phyloP scores from a whole-genome alignment of 1,284 basidiomycete species.

The Violaceomyces palustris region DNA sequence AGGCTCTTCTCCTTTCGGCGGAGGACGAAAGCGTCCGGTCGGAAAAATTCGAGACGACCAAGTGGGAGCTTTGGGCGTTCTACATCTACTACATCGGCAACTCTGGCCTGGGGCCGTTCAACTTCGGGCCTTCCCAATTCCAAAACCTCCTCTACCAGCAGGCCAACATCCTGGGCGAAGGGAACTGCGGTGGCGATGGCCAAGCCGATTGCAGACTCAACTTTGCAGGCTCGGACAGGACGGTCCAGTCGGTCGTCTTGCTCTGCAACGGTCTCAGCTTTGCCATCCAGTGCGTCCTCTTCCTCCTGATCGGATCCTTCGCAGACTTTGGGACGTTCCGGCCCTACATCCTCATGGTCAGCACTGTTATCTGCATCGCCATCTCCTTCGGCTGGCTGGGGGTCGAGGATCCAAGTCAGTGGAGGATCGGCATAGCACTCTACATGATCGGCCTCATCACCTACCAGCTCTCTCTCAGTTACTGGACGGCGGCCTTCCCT shows the following conservation, averaged over 20 bases:
- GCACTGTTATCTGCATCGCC: conserved; percentile 18
- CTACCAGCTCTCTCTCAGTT: conserved; percentile 73
- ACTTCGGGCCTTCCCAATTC: conserved; percentile 70
- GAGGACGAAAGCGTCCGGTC: too few relatives aligned
- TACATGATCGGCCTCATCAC: conserved; percentile 77
- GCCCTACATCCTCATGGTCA: conserved; percentile 26
- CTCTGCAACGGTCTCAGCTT: conserved; percentile 35
- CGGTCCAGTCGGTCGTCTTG: conserved; percentile 35
- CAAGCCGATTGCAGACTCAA: conserved; percentile 55
- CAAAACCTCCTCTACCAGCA: conserved; percentile 63
- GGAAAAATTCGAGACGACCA: background rate
- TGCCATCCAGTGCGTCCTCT: conserved; percentile 56
- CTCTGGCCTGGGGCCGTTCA: conserved; percentile 62
- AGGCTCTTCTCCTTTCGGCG: too few relatives aligned
- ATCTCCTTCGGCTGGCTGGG: conserved; percentile 17
- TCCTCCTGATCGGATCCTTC: conserved; percentile 73
- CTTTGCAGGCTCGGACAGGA: conserved; percentile 52
- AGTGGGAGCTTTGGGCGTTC: conserved; percentile 62
- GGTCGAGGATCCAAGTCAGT: conserved; percentile 61
- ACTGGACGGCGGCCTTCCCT: conserved; percentile 77
- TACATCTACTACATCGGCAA: conserved; percentile 71
- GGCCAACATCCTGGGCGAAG: conserved; percentile 59
- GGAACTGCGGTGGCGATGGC: conserved; percentile 14
- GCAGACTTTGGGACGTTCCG: conserved; percentile 18
- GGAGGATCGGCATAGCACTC: conserved; percentile 69